phyloP scores from a whole-genome alignment of 208 protist species.

The Polymyxa betae region DNA sequence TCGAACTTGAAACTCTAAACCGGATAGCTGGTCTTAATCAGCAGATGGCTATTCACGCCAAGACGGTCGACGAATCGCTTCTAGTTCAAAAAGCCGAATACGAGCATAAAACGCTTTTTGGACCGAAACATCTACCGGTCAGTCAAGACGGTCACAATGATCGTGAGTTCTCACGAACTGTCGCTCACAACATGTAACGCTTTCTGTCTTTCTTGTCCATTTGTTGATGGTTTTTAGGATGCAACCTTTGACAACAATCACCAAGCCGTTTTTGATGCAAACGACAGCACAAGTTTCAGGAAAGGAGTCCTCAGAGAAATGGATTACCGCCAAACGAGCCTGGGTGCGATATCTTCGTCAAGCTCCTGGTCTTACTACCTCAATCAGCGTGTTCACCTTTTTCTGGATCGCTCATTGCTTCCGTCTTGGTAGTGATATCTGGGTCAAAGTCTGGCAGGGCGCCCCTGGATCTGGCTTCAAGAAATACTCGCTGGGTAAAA shows the following conservation, averaged over 20 bases:
- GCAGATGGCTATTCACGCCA: background rate
- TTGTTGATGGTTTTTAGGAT: background rate
- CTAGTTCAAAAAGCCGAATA: conserved; percentile 13
- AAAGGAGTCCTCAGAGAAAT: background rate
- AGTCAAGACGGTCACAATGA: background rate
- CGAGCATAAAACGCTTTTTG: conserved; percentile 13
- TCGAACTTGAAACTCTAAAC: background rate
- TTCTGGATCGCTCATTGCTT: conserved; percentile 29
- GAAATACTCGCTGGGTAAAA: background rate
- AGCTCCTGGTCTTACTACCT: background rate
- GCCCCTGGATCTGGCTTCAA: background rate
- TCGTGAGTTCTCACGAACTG: conserved; percentile 40
- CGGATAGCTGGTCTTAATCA: background rate
- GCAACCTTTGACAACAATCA: conserved; percentile 38
- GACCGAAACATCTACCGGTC: background rate
- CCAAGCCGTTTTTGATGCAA: background rate
- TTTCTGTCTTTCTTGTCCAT: background rate
- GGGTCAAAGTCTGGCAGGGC: conserved; percentile 49
- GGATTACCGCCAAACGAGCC: background rate
- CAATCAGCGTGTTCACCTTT: background rate
- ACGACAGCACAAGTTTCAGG: background rate
- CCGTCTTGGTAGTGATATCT: conserved; percentile 16
- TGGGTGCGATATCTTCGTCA: conserved; percentile 22
- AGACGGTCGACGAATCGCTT: background rate
- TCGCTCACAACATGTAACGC: conserved; percentile 17